Evolutionary conservation across 352 stramenopile species (phyloP), one percentile per base, ranked within the genome.

Genomic region (Phytopythium sindhum): DNA sequence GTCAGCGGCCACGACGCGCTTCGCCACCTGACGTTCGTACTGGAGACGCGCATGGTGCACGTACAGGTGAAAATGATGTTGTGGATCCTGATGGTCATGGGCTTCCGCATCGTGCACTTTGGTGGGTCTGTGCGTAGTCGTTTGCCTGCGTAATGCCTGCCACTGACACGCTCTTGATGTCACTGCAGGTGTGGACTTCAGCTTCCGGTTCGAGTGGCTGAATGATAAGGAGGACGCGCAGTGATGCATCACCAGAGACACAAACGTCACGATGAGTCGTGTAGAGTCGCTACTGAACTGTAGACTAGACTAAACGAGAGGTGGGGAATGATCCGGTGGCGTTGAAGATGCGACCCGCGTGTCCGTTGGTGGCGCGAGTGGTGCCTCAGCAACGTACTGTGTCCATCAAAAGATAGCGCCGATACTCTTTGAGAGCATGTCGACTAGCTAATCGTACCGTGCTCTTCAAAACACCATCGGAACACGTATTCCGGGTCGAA

Each of bases 11-110:
- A 71, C 15, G 47, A 51, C 1, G 53, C 53, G 12, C 48, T 71
- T 29, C 55, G 63, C 37, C 61, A 69, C 28, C 24, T 71, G 28
- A 55, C 66, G 1, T 77, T 77, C 44, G 64, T 69, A 1, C 53
- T 77, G 9, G 63, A 77, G 45, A 67, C 60, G 7, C 66, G 63
- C 7, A 26, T 48, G 24, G 48, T 56, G 17, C 60, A 61, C 3
- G 58, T 77, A 10, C 69, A 73, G 24, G 51, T 59, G n/a, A 74
- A 72, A 31, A 24, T 80, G 11, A 52, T 77, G 39, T 65, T 67
- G 2, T 80, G 73, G 67, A 60, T 72, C 2, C 47, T 74, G 9
- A 68, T 68, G 62, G 60, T 56, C 29, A 63, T 66, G 48, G 67
- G 53, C 19, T 70, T 70, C 29, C 62, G 66, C 12, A 57, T 73